A percentile compares a stretch with the other conserved stretches of the same genome.
phyloP scores from a whole-genome alignment of 2,329 filamentous ascomycete species.

The Verticillium isaacii region DNA sequence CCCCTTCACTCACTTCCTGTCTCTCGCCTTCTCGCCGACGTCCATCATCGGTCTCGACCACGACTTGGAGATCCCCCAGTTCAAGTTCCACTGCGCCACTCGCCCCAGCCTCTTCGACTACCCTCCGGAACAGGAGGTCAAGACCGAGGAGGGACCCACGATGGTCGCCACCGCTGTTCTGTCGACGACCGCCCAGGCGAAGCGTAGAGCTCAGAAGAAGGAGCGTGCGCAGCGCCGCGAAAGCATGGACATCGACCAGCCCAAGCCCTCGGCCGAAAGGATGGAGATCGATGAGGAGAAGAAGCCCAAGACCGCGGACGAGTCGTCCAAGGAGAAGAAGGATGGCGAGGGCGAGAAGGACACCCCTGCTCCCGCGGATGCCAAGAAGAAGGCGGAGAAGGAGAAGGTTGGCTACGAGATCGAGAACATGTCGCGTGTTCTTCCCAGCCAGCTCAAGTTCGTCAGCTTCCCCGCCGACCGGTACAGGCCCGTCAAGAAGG shows the following conservation, averaged over 20 bases:
- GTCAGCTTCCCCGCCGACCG: constrained; percentile 87
- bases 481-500: constrained; percentile 88
- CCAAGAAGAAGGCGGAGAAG: constrained; percentile 89
- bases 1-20: constrained; percentile 95
- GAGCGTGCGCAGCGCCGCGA: constrained; percentile 84
- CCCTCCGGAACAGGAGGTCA: constrained; percentile 92
- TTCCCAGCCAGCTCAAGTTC: constrained; percentile 90
- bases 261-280: constrained; percentile 65
- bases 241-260: constrained; percentile 92
- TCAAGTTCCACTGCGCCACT: constrained; percentile 95
- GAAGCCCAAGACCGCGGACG: constrained; percentile 38
- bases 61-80: constrained; percentile 85
- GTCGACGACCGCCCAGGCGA: constrained; percentile 94
- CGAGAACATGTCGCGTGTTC: constrained; percentile 93
- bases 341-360: constrained; percentile 53
- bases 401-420: constrained; percentile 96
- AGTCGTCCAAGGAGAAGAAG: constrained; percentile 57
- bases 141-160: constrained; percentile 87
- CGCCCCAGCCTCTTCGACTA: constrained; percentile 96
- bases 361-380: constrained; percentile 35
- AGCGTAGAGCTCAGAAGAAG: constrained; percentile 89
- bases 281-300: constrained; percentile 80
- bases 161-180: constrained; percentile 93
- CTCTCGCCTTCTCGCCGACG: constrained; percentile 93
- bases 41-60: constrained; percentile 93